phyloP scores from a whole-genome alignment of 768 basidiomycete genomes.

The Rhodotorula sphaerocarpa region DNA sequence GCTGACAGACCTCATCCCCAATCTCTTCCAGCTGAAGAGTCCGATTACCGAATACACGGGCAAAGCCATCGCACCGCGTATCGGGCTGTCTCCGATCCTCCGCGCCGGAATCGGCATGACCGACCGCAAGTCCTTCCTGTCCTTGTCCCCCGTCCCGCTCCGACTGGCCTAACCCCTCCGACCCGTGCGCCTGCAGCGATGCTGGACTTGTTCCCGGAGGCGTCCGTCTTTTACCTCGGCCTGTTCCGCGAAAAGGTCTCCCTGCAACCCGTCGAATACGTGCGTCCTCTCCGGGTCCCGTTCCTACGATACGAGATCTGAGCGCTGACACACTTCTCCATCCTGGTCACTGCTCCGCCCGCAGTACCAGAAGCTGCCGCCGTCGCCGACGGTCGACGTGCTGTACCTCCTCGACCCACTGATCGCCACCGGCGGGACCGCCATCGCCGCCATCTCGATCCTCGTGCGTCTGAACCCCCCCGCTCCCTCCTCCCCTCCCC shows the following conservation, averaged over 20 bases:
- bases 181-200: slow-evolving; percentile 48
- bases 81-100: slow-evolving; percentile 83
- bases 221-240: slow-evolving; percentile 83
- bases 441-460: slow-evolving; percentile 77
- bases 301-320: too few relatives aligned
- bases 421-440: slow-evolving; percentile 89
- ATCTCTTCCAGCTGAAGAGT: slow-evolving; percentile 48
- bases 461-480: slow-evolving; percentile 50
- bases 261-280: slow-evolving; percentile 38
- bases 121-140: slow-evolving; percentile 46
- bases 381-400: slow-evolving; percentile 65
- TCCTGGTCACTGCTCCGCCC: too few relatives aligned
- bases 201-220: slow-evolving; percentile 74
- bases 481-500: background rate
- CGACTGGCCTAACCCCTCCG: background rate
- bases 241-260: slow-evolving; percentile 44
- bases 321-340: too few relatives aligned
- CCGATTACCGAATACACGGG: slow-evolving; percentile 76
- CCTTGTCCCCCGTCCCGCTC: background rate
- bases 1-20: too few relatives aligned
- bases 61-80: slow-evolving; percentile 60
- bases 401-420: slow-evolving; percentile 87
- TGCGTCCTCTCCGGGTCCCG: background rate
- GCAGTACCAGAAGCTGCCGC: slow-evolving; percentile 54
- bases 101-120: slow-evolving; percentile 91